Base-by-base conservation (phyloP, 371 early-diverging fungal species). In the Saksenaea oblongispora region DNA sequence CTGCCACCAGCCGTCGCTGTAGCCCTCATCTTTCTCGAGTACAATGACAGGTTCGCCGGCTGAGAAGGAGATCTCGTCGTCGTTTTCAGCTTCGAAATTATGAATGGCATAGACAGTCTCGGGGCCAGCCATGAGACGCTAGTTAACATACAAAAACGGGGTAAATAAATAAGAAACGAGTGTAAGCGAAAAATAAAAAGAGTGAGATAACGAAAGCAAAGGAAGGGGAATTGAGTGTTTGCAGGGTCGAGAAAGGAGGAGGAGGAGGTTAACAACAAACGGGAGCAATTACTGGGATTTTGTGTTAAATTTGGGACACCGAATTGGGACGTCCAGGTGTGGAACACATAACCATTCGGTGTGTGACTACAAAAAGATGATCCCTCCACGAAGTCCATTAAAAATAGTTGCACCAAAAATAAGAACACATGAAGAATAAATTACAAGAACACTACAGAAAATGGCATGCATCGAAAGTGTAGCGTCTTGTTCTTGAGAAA, bases 1-100 rank as follows among this genome's bases (percentile, higher is more conserved):
- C 87, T 89, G 85, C 91, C 92, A 94, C 94, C 94, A 94, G 27
- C 93, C 93, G 77, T 94, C 94, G 39, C 83, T 78, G 70, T 86
- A 93, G 18, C 85, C 81, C 44, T 92, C 92, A 70, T 94, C 94
- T 67, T 83, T 84, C 66, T 92, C 89, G 14, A 92, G 67, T 3
- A 94, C 88, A 41, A 88, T 67, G 24, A 94, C 83, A 15, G 87
- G 84, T 56, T 94, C 93, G 10, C 88, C 91, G 15, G 79, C 76
- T 35, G 78, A 64, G 68, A 94, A 92, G 14, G 81, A 72, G 42
- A 94, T 81, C 66, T 94, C 93, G 67, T 94, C 94, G 34, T 84
- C 85, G 54, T 90, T 89, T 67, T 90, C 91, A 42, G 89, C 87
- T 59, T 79, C 76, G 65, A 87, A 89, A 59, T 84, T 76, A 65